phyloP scores from a whole-genome alignment of 164 flowering plant species.

The Chloranthus sessilifolius region DNA sequence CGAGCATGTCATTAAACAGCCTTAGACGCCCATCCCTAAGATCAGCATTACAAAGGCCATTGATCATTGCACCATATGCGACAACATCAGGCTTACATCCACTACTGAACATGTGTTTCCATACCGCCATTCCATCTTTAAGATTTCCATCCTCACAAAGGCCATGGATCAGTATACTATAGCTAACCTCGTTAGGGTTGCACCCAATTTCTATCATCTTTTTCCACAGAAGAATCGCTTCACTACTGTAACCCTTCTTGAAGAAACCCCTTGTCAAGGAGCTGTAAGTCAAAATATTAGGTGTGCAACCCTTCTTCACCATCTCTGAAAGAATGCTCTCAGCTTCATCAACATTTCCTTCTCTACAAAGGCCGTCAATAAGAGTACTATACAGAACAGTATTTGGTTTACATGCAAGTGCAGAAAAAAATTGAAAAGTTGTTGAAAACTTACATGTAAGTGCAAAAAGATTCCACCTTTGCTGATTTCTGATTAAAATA shows the following conservation, averaged over 20 bases:
- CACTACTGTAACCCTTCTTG: constrained; percentile 35
- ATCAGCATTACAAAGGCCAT: constrained; percentile 69
- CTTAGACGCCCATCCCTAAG: constrained; percentile 56
- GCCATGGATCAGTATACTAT: constrained; percentile 74
- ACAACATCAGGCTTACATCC: constrained; percentile 73
- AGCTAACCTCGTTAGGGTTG: constrained; percentile 46
- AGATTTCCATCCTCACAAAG: constrained; percentile 59
- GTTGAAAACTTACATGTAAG: no score
- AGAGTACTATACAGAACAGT: constrained; percentile 64
- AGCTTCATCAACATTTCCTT: constrained; percentile 53
- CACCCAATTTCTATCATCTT: constrained; percentile 42
- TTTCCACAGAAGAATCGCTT: constrained; percentile 71
- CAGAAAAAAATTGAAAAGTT: no score
- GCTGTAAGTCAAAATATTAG: constrained; percentile 70
- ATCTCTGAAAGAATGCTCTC: constrained; percentile 44
- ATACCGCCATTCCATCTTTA: constrained; percentile 56
- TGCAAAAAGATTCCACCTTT: no score
- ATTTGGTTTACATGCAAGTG: constrained; percentile 56
- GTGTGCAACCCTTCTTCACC: constrained; percentile 42
- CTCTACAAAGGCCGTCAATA: constrained; percentile 68
- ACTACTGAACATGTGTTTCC: constrained; percentile 66
- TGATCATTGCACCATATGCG: constrained; percentile 73
- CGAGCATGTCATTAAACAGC: constrained; percentile 73
- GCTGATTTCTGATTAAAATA: no score
- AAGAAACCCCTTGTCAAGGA: constrained; percentile 78